Conservation (phyloP, 306 rosid species). For the Begonia peltatifolia region DNA sequence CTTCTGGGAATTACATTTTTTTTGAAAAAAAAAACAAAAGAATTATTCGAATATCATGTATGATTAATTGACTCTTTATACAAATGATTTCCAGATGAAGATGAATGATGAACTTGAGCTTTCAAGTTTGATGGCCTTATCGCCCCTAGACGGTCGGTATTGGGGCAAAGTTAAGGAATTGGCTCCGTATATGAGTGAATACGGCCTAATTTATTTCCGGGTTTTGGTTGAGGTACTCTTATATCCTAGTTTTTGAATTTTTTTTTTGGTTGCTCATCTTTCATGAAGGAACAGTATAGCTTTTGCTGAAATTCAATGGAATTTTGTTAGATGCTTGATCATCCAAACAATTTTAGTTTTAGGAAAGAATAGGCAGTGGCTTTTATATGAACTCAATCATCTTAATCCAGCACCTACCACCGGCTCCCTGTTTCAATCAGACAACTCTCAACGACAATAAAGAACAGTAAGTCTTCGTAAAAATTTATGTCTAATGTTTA, state of each 20-base stretch:
- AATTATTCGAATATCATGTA: background rate
- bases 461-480: background rate
- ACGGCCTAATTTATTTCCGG: conserved; percentile 41
- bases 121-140: conserved; percentile 45
- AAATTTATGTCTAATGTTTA: background rate
- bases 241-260: background rate
- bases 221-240: conserved; percentile 52
- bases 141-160: conserved; percentile 67
- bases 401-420: too few relatives aligned
- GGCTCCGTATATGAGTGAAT: conserved; percentile 49
- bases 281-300: background rate
- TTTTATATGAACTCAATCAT: too few relatives aligned
- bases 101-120: conserved; percentile 18
- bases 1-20: background rate
- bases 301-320: background rate
- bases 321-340: too few relatives aligned
- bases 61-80: background rate
- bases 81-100: conserved; percentile 8
- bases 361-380: too few relatives aligned
- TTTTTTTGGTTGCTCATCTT: background rate
- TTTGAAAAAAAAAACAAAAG: background rate
- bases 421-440: too few relatives aligned
- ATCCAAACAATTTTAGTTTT: too few relatives aligned
- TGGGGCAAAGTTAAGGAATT: conserved; percentile 51
- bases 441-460: too few relatives aligned